Evolutionary conservation across 1,284 basidiomycete genomes (phyloP).

Genomic region (Amylostereum chailletii): DNA sequence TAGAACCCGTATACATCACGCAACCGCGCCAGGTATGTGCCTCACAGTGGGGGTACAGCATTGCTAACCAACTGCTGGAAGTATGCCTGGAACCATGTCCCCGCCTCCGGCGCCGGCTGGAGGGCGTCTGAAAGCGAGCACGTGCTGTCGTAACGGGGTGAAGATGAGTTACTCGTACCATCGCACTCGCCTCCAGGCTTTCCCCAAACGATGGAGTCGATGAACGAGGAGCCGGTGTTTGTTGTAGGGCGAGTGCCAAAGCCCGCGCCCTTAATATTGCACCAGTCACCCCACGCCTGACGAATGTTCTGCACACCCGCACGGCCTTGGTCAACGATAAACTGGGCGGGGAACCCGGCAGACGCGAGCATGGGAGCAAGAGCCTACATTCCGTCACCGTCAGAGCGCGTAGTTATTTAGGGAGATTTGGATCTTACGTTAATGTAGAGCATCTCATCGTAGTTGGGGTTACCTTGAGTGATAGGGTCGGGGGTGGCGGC

Average conservation of each 20-base stretch:
- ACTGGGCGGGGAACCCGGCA: conserved; percentile 47
- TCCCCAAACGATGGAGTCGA: conserved; percentile 60
- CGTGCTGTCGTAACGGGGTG: conserved; percentile 49
- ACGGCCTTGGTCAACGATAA: conserved; percentile 59
- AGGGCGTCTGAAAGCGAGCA: conserved; percentile 44
- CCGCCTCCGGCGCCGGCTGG: conserved; percentile 51
- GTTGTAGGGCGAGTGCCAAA: conserved; percentile 53
- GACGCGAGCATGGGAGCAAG: conserved; percentile 37
- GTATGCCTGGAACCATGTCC: conserved; percentile 58
- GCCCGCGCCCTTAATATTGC: conserved; percentile 55
- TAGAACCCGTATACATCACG: conserved; percentile 1
- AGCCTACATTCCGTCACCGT: conserved; percentile 21
- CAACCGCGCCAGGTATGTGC: neutral
- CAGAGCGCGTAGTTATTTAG: no score
- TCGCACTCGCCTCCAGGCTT: conserved; percentile 65
- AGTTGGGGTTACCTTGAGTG: conserved; percentile 50
- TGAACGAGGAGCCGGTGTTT: conserved; percentile 43
- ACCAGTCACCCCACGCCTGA: conserved; percentile 44
- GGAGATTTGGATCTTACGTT: conserved; percentile 24
- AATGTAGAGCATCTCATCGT: conserved; percentile 56
- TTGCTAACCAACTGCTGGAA: conserved; percentile 43
- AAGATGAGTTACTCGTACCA: conserved; percentile 50
- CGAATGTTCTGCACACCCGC: conserved; percentile 55
- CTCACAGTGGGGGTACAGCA: conserved; percentile 45
- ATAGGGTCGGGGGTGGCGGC: conserved; percentile 49